Conservation (phyloP, 2,329 filamentous ascomycete species). For the Raffaelea deltoideospora region DNA sequence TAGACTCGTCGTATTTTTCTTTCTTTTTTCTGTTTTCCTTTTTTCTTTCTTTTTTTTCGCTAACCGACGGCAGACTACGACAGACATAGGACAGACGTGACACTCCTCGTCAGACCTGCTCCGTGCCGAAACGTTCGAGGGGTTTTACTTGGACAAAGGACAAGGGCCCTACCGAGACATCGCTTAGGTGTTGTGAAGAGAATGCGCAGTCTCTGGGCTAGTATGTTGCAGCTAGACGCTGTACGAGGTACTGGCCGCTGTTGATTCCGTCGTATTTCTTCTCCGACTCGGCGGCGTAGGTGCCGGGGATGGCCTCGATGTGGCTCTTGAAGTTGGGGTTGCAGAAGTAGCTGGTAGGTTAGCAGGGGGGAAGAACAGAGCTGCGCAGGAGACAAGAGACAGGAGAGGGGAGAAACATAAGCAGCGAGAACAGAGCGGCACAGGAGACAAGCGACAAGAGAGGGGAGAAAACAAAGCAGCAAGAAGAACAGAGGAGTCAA, state of each 20-base stretch:
- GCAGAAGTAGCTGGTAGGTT: conserved; percentile 54
- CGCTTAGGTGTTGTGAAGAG: too few relatives aligned
- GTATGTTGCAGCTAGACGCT: conserved; percentile 63
- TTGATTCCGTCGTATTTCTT: conserved; percentile 72
- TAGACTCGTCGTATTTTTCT: too few relatives aligned
- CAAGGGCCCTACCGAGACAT: too few relatives aligned
- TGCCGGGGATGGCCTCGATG: conserved; percentile 73
- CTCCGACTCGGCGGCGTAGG: conserved; percentile 44
- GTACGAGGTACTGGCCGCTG: conserved; percentile 66
- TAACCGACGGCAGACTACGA: too few relatives aligned
- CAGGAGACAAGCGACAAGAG: neutral
- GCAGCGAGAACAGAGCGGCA: neutral
- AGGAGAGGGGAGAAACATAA: neutral
- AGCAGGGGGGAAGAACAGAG: neutral
- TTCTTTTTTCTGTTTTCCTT: too few relatives aligned
- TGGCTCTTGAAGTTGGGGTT: conserved; percentile 64
- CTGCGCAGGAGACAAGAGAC: neutral
- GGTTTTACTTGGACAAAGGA: too few relatives aligned
- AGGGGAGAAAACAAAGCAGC: neutral
- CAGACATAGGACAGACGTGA: too few relatives aligned
- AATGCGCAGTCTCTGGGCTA: too few relatives aligned
- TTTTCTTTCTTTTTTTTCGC: too few relatives aligned
- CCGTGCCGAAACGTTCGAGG: too few relatives aligned
- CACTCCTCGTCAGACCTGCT: too few relatives aligned
- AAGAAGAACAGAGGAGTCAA: neutral